Base-by-base conservation (phyloP, 2,329 filamentous ascomycete genomes). In the Cercospora canescens region DNA sequence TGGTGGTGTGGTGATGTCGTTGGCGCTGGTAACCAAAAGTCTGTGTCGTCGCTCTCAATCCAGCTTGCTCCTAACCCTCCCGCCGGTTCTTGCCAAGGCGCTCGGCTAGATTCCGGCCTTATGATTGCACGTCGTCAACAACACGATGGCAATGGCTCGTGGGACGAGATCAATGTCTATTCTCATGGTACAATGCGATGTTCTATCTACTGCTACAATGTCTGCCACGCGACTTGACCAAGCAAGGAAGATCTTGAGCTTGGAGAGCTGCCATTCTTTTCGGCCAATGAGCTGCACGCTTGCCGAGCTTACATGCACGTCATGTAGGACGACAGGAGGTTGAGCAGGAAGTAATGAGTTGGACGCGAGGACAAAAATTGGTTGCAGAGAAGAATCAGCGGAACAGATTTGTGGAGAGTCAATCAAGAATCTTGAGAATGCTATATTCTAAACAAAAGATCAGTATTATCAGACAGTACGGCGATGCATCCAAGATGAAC, bases 241-340 rank as follows among this genome's bases (percentile, higher is more conserved):
- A 56, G 30, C 30, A 56, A 56, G 52, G 52, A 56, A 56, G 52
- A 56, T 56, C 52, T 56, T 56, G 52, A 56, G 52, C 52, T 56
- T 16, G n/a, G 9, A 35, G 30, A 56, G 52, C 52, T 56, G 52
- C 52, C 28, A 56, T 56, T 28, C 35, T 35, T 56, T 56, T 56
- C 52, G 24, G 52, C 52, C 52, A 56, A 56, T 56, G n/a, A 56
- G 32, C 28, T 56, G 30, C 9, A 56, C 34, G 28, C 18, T 56
- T 56, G 52, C 52, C 52, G 52, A 56, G 52, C 52, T 56, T 35
- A 56, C 52, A 56, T 56, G 52, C 52, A 56, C 30, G 52, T 56
- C 52, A 56, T 56, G 30, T 8, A 52, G 16, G 45, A 7, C 24
- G 45, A 52, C 6, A 26, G 45, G 45, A 11, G 14, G 30, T 32